A percentile compares a stretch with the other conserved stretches of the same genome.
These are phyloP conservation scores for Isoetes engelmannii DNA, from an alignment of 83 land plant genomes.

Conservation along the genomic window DNA sequence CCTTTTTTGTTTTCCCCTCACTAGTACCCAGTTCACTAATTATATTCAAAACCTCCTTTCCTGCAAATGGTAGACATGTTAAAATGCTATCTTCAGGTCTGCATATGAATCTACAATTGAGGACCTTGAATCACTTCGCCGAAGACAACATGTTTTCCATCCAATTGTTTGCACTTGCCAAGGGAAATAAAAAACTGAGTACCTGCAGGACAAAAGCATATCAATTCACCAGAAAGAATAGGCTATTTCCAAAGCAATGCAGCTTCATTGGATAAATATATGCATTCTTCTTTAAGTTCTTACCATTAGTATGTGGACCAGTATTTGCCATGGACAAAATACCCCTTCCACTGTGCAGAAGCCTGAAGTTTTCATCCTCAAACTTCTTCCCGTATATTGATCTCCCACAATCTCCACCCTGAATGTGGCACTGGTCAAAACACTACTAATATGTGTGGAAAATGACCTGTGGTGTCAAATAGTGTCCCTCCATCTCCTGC, in stretches of 20 bases:
- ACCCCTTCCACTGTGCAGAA: conserved; percentile 33
- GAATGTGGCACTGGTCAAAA: neutral
- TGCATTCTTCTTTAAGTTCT: neutral
- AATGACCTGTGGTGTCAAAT: no score
- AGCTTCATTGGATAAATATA: neutral
- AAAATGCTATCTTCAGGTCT: neutral
- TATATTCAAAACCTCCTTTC: conserved; percentile 22
- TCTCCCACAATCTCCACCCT: conserved; percentile 39
- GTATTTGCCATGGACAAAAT: conserved; percentile 38
- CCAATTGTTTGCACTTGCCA: conserved; percentile 33
- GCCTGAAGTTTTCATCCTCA: conserved; percentile 40
- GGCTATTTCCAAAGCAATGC: neutral
- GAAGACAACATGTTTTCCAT: conserved; percentile 41
- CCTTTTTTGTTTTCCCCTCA: conserved; percentile 15
- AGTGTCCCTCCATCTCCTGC: no score
- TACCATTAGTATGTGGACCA: conserved; percentile 42
- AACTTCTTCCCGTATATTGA: conserved; percentile 41
- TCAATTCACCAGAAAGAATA: neutral
- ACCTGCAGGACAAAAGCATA: conserved; percentile 15
- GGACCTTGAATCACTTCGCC: conserved; percentile 36
- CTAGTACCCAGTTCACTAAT: conserved; percentile 7
- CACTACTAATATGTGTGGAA: no score
- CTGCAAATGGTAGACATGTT: conserved; percentile 10
- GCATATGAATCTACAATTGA: neutral
- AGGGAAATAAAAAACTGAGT: conserved; percentile 36